Percentiles rank a stretch among this genome's conserved stretches.
Conservation (phyloP, 2,329 filamentous ascomycete genomes). For the Immersiporthe knoxdaviesiana region DNA sequence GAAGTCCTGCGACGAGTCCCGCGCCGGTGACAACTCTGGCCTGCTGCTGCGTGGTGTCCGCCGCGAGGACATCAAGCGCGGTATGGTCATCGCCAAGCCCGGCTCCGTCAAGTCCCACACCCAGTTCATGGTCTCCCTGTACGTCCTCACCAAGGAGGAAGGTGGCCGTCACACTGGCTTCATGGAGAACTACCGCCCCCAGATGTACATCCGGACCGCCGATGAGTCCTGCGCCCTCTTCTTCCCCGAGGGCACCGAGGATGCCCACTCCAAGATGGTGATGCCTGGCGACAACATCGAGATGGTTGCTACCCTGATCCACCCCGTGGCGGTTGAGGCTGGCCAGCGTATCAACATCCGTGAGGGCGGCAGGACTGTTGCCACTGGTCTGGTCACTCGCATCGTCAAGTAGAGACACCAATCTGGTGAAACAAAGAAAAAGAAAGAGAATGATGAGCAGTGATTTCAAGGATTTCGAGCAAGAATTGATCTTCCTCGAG, state of each 20-base stretch:
- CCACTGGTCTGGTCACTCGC: conserved; percentile 80
- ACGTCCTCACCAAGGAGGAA: conserved; percentile 96
- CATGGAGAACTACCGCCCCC: conserved; percentile 92
- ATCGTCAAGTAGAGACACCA: conserved; percentile 58
- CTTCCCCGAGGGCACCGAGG: conserved; percentile 84
- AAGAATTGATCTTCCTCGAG: conserved; percentile 11
- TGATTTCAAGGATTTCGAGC: background rate
- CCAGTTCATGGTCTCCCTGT: conserved; percentile 94
- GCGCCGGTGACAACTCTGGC: conserved; percentile 97
- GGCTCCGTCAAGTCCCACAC: conserved; percentile 83
- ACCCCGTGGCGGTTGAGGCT: conserved; percentile 84
- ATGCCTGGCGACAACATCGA: conserved; percentile 99
- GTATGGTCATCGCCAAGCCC: conserved; percentile 90
- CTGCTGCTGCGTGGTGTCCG: conserved; percentile 94
- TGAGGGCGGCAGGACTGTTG: conserved; percentile 90
- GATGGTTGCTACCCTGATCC: conserved; percentile 86
- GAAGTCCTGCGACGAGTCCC: conserved; percentile 97
- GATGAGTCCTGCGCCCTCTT: conserved; percentile 77
- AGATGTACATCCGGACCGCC: conserved; percentile 93
- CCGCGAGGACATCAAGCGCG: conserved; percentile 90
- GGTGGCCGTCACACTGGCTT: conserved; percentile 97
- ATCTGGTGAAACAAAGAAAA: conserved; percentile 7
- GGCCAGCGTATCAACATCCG: conserved; percentile 98
- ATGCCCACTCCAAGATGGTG: conserved; percentile 75
- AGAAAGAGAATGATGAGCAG: background rate